Evolutionary conservation across 108 stramenopile genomes (phyloP).

Genomic region (Aurantiochytrium sp.): DNA sequence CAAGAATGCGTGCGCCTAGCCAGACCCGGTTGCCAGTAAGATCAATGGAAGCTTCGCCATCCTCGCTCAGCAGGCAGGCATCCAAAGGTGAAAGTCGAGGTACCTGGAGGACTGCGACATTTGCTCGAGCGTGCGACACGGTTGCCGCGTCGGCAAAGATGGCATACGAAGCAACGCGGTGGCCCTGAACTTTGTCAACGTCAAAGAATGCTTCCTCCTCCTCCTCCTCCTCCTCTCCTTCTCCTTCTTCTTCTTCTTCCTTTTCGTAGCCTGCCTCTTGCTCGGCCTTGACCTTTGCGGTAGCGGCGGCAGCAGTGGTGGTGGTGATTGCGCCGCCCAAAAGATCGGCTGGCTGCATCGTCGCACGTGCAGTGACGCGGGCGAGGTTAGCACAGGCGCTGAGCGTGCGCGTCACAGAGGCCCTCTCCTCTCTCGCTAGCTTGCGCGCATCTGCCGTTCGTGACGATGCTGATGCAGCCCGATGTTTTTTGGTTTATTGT

Average conservation of each 20-base stretch:
- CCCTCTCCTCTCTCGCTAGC: too few species aligned
- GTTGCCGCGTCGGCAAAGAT: neutral
- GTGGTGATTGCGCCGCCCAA: too few species aligned
- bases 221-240: neutral
- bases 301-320: too few species aligned
- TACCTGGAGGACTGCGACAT: neutral
- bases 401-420: too few species aligned
- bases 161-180: neutral
- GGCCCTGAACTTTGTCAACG: neutral
- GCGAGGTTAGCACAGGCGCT: too few species aligned
- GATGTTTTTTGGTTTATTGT: too few species aligned
- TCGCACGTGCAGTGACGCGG: too few species aligned
- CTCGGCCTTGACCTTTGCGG: neutral
- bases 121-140: neutral
- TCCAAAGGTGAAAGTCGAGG: neutral
- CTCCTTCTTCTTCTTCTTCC: neutral
- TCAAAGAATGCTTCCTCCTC: neutral
- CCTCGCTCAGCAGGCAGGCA: neutral
- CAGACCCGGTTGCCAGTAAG: neutral
- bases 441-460: too few species aligned
- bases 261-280: too few species aligned
- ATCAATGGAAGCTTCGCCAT: neutral
- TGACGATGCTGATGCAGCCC: too few species aligned
- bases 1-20: neutral
- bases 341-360: too few species aligned